Conservation (phyloP, 768 basidiomycete genomes). For the Gyrodon lividus region DNA sequence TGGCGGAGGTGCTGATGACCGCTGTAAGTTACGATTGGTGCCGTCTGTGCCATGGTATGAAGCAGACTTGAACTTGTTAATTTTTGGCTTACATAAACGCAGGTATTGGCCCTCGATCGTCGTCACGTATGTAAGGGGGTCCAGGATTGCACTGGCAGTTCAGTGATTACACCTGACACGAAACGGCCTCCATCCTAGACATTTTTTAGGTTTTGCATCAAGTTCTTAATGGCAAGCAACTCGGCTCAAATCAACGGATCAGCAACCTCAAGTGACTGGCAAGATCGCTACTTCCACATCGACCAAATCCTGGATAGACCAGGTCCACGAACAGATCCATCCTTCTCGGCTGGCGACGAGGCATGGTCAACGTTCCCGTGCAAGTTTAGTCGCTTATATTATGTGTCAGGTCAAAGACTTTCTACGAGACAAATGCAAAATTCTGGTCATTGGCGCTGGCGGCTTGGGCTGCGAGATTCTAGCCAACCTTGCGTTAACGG, state of each 20-base stretch:
- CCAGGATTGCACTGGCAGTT: no score
- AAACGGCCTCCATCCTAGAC: conserved; percentile 11
- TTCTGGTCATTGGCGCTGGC: conserved; percentile 97
- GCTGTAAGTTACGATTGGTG: conserved; percentile 56
- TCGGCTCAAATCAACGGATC: conserved; percentile 35
- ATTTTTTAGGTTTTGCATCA: conserved; percentile 10
- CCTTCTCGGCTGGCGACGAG: conserved; percentile 77
- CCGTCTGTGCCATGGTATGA: conserved; percentile 38
- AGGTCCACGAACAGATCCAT: conserved; percentile 87
- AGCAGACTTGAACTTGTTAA: background rate
- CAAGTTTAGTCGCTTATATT: background rate
- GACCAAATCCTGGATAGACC: conserved; percentile 83
- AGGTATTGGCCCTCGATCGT: no score
- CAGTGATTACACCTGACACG: background rate
- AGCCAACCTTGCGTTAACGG: conserved; percentile 91
- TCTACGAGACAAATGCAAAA: conserved; percentile 79
- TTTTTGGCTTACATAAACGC: conserved; percentile 26
- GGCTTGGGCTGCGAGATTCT: conserved; percentile 98
- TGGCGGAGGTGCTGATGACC: conserved; percentile 83
- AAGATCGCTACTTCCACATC: conserved; percentile 72
- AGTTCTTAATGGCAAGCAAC: conserved; percentile 23
- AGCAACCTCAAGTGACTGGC: conserved; percentile 44
- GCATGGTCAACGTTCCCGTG: conserved; percentile 41
- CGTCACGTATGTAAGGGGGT: no score
- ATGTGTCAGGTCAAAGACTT: conserved; percentile 77